phyloP scores from a whole-genome alignment of 805 yeast genomes.

The Candida ulmi region DNA sequence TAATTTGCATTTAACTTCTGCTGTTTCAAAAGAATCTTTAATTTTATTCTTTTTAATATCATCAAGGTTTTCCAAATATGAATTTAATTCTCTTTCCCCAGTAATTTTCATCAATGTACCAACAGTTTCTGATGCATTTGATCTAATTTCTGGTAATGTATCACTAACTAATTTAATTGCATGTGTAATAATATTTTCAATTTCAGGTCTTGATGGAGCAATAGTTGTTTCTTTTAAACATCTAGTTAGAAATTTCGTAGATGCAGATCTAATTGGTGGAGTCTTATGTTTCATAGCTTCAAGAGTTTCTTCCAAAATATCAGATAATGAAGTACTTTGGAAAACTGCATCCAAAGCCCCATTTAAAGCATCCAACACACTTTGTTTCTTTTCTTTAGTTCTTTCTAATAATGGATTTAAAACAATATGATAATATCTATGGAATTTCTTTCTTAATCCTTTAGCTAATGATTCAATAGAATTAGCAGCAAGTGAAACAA shows the following conservation, averaged over 20 bases:
- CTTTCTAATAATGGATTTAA: constrained; percentile 69
- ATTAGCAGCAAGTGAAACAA: constrained; percentile 72
- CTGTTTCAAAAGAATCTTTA: constrained; percentile 47
- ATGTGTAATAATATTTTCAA: constrained; percentile 50
- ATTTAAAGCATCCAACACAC: constrained; percentile 68
- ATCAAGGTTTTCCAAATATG: constrained; percentile 65
- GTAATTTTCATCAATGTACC: constrained; percentile 81
- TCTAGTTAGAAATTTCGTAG: constrained; percentile 58
- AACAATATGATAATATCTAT: constrained; percentile 45
- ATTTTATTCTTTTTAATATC: constrained; percentile 70
- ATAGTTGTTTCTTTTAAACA: constrained; percentile 47
- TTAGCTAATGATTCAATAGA: constrained; percentile 54
- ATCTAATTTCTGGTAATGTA: constrained; percentile 78
- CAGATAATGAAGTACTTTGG: constrained; percentile 41
- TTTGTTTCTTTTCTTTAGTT: constrained; percentile 79
- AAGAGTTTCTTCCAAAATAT: constrained; percentile 54
- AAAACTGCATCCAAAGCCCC: constrained; percentile 63
- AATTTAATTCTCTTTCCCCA: constrained; percentile 63
- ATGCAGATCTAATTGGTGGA: constrained; percentile 74
- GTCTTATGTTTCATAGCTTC: constrained; percentile 67
- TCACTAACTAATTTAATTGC: constrained; percentile 68
- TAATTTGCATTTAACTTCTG: constrained; percentile 44
- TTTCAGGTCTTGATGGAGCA: constrained; percentile 47
- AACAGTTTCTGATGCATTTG: constrained; percentile 67
- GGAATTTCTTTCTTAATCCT: constrained; percentile 58